phyloP scores from a whole-genome alignment of 2,329 filamentous ascomycete genomes.

The Cladosporium sp. region DNA sequence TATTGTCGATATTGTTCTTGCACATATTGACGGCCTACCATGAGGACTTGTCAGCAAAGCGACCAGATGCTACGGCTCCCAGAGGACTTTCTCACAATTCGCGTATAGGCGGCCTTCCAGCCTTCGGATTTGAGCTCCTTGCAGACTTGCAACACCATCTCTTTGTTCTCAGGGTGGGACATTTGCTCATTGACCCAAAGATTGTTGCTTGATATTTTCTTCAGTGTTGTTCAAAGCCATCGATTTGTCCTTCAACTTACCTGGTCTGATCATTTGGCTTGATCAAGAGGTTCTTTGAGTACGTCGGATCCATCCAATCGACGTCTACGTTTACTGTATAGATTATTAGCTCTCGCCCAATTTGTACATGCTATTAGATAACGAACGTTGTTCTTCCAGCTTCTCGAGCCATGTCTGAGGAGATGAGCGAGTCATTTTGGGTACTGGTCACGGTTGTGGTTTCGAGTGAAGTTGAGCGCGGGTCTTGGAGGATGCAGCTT shows the following conservation, averaged over 20 bases:
- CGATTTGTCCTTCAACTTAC: too few species aligned
- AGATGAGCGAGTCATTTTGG: constrained; percentile 13
- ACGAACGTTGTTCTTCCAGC: constrained; percentile 16
- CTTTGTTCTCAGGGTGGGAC: constrained; percentile 20
- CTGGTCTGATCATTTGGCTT: constrained; percentile 20
- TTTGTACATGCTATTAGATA: too few species aligned
- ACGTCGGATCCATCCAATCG: constrained; percentile 21
- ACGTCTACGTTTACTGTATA: constrained; percentile 17
- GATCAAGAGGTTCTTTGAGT: constrained; percentile 18
- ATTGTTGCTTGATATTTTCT: constrained; percentile 1
- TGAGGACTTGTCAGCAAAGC: constrained; percentile 1
- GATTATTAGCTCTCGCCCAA: not conserved
- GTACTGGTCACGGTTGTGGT: not conserved
- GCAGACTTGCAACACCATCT: constrained; percentile 19
- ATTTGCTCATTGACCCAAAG: constrained; percentile 20
- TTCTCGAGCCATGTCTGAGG: constrained; percentile 20
- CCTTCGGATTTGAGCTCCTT: constrained; percentile 20
- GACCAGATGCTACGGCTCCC: not conserved
- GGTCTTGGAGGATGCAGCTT: too few species aligned
- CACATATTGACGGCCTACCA: constrained; percentile 19
- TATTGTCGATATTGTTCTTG: constrained; percentile 21
- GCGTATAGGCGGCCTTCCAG: constrained; percentile 20
- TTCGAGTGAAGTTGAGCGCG: too few species aligned
- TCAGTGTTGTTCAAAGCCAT: too few species aligned
- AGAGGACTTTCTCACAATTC: constrained; percentile 14